These are phyloP conservation scores for Xylaria telfairii DNA, from an alignment of 495 filamentous ascomycete species.

Conservation along the genomic window DNA sequence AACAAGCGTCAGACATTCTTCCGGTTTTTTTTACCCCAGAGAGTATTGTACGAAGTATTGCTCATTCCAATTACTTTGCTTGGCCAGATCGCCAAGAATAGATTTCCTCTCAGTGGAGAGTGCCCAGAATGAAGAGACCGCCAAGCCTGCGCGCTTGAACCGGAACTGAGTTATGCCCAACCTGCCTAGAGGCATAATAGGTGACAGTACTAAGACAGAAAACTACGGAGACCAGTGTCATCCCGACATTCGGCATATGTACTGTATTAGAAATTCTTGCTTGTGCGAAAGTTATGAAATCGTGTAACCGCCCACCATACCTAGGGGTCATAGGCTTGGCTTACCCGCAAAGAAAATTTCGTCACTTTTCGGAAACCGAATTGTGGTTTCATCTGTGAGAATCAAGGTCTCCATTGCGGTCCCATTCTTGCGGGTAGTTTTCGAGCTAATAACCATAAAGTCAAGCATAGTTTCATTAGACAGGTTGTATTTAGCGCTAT, in stretches of 20 bases:
- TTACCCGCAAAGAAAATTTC: conserved; percentile 6
- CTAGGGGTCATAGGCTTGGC: neutral
- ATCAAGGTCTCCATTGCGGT: neutral
- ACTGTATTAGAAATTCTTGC: neutral
- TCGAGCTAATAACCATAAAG: neutral
- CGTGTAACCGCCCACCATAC: neutral
- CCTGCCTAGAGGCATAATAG: too few species aligned
- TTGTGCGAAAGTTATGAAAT: neutral
- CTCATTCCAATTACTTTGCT: neutral
- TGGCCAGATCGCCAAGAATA: neutral
- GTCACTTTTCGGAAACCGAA: neutral
- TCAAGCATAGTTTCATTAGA: conserved; percentile 1
- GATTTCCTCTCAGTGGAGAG: neutral
- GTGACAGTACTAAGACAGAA: neutral
- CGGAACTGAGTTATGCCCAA: neutral
- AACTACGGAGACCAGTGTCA: neutral
- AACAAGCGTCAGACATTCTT: too few species aligned
- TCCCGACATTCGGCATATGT: neutral
- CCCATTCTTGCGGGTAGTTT: neutral
- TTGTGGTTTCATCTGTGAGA: neutral
- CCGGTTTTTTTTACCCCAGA: too few species aligned
- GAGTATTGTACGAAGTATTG: too few species aligned
- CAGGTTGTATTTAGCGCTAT: neutral
- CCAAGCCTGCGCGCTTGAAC: neutral
- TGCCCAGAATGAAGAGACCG: neutral